Conservation (phyloP, 257 asterid genomes). For the Solanum tarapatanum region DNA sequence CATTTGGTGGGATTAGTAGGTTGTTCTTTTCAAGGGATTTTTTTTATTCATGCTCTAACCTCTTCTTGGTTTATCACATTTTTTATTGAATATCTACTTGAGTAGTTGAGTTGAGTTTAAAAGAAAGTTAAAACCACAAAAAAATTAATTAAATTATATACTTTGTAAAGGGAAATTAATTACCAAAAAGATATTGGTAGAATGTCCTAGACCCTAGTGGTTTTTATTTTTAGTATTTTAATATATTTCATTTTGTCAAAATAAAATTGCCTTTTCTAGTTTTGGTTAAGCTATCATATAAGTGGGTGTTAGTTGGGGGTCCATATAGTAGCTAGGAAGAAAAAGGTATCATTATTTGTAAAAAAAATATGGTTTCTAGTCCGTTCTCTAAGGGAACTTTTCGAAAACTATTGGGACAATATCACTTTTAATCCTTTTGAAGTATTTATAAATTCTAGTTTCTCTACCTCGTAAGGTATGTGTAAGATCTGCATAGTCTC, state of each 20-base stretch:
- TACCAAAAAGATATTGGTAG: neutral
- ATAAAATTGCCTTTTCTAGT: neutral
- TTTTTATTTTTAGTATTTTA: neutral
- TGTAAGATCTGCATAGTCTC: neutral
- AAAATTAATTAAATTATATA: neutral
- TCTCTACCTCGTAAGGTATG: neutral
- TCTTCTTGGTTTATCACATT: neutral
- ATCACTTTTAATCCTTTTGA: neutral
- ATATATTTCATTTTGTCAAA: neutral
- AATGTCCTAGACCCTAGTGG: neutral
- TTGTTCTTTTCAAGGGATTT: neutral
- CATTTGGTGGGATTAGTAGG: neutral
- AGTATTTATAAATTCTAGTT: neutral
- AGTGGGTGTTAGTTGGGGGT: neutral
- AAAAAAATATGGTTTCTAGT: neutral
- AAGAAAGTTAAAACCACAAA: neutral
- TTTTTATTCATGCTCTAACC: neutral
- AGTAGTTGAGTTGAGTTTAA: neutral
- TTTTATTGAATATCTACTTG: neutral
- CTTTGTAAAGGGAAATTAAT: neutral
- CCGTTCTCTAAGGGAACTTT: neutral
- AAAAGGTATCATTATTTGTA: neutral
- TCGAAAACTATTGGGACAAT: neutral
- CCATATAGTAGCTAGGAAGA: neutral
- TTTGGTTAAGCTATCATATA: neutral